Evolutionary conservation across 2,329 filamentous ascomycete species (phyloP).

Genomic region (Botrytis squamosa): DNA sequence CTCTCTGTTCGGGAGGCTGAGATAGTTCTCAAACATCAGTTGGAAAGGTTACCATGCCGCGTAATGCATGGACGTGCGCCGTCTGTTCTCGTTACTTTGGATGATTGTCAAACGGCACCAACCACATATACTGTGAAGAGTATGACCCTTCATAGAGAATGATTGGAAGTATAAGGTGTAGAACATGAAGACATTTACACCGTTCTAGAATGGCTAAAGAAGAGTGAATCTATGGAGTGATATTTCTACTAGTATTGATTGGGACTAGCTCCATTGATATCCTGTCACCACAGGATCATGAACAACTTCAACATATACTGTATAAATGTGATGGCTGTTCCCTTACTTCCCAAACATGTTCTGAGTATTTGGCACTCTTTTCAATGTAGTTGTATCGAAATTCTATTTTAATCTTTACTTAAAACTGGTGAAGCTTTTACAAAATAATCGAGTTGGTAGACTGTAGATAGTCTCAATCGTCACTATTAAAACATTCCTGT

Average conservation of each 20-base stretch:
- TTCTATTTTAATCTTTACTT: background rate
- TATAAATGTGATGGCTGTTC: background rate
- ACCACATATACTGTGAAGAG: background rate
- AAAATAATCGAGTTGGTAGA: background rate
- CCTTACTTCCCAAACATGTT: background rate
- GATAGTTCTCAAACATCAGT: constrained; percentile 2
- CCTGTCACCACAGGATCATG: background rate
- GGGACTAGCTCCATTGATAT: background rate
- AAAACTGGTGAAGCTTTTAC: too few relatives aligned
- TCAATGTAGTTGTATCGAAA: background rate
- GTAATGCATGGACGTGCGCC: background rate
- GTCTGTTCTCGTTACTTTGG: background rate
- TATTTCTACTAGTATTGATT: background rate
- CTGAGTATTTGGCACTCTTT: background rate
- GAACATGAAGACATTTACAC: background rate
- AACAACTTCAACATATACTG: background rate
- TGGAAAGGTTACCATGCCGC: background rate
- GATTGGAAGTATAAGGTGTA: background rate
- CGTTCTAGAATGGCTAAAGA: background rate
- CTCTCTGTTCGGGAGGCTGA: background rate
- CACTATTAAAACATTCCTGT: background rate
- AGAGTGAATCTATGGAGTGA: background rate
- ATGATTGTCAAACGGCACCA: background rate
- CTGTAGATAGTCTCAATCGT: too few relatives aligned
- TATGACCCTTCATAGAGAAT: background rate